phyloP scores from a whole-genome alignment of 371 early-diverging fungal species.

The Gilbertella persicaria region DNA sequence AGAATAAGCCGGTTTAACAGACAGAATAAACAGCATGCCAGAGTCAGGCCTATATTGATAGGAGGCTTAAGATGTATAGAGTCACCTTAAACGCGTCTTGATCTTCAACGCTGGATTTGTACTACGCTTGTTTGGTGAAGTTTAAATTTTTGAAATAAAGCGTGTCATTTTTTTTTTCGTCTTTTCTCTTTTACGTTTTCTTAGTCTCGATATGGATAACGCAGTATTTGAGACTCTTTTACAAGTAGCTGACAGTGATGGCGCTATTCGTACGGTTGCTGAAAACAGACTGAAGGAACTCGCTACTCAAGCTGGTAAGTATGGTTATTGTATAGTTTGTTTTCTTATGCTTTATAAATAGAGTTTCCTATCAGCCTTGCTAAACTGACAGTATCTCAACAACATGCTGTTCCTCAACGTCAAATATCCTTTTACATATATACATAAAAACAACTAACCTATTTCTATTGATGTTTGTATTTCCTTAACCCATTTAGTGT shows the following conservation, averaged over 20 bases:
- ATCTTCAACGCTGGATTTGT: too few relatives aligned
- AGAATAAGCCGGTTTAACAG: too few relatives aligned
- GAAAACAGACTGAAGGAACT: conserved; percentile 74
- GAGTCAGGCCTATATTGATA: too few relatives aligned
- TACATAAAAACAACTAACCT: background rate
- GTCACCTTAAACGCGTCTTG: too few relatives aligned
- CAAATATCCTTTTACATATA: conserved; percentile 68
- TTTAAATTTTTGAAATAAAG: background rate
- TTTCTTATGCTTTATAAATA: conserved; percentile 9
- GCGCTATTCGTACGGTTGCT: conserved; percentile 65
- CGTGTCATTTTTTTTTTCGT: background rate
- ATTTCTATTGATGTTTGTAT: conserved; percentile 3
- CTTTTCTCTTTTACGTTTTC: background rate
- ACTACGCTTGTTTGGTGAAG: background rate
- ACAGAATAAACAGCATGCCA: too few relatives aligned
- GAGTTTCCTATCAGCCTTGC: conserved; percentile 71
- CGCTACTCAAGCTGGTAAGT: conserved; percentile 58
- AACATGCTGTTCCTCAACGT: conserved; percentile 66
- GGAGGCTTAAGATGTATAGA: too few relatives aligned
- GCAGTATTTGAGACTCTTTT: conserved; percentile 72
- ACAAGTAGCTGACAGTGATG: conserved; percentile 68
- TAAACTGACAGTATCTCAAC: conserved; percentile 66
- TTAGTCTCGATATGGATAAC: conserved; percentile 60
- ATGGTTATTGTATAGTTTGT: background rate
- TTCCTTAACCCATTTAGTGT: conserved; percentile 30